Conservation (phyloP, 345 rosid genomes). For the Salix exigua region DNA sequence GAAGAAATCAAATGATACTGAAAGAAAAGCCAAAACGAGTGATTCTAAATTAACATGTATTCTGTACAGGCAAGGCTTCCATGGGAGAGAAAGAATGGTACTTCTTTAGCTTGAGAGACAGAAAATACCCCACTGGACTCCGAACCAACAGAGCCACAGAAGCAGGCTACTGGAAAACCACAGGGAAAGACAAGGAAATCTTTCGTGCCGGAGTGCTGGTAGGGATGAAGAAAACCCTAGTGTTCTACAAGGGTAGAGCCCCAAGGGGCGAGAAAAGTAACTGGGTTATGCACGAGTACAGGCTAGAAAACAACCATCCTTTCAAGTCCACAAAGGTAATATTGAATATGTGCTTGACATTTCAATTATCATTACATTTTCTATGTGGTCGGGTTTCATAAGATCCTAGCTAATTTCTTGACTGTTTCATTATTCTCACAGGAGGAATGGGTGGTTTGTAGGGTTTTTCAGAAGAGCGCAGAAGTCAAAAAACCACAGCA, state of each 20-base stretch:
- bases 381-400: background rate
- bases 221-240: conserved; percentile 98
- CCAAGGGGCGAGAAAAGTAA: conserved; percentile 90
- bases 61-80: conserved; percentile 68
- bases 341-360: background rate
- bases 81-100: conserved; percentile 99
- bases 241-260: conserved; percentile 88
- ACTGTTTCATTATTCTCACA: conserved; percentile 14
- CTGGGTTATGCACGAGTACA: conserved; percentile 99
- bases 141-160: conserved; percentile 93
- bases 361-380: background rate
- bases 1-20: background rate
- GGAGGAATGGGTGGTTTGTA: conserved; percentile 96
- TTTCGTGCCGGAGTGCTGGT: conserved; percentile 54
- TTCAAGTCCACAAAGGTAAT: conserved; percentile 61
- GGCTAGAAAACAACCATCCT: conserved; percentile 66
- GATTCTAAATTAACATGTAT: background rate
- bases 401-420: background rate
- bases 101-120: conserved; percentile 76
- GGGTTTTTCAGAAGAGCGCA: conserved; percentile 68
- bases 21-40: too few species aligned
- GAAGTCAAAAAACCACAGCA: conserved; percentile 56
- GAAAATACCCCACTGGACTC: conserved; percentile 94
- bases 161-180: conserved; percentile 96
- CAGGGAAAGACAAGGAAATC: conserved; percentile 86